Evolutionary conservation across 2,329 filamentous ascomycete genomes (phyloP).

Genomic region (Acephala macrosclerotiorum): DNA sequence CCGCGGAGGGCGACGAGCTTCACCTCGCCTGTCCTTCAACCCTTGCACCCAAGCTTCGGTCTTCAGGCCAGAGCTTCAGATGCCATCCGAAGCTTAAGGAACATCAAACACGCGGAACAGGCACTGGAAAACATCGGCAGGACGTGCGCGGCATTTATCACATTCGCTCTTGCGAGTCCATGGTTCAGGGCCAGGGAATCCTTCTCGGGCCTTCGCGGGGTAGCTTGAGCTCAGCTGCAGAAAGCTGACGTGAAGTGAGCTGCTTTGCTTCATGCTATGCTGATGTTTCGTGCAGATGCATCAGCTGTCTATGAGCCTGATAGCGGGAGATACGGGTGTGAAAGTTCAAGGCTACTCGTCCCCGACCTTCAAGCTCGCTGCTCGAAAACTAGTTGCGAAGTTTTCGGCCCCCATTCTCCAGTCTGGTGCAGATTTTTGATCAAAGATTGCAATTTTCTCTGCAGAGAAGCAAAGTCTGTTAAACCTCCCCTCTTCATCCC

Average conservation of each 20-base stretch:
- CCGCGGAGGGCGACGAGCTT: not conserved
- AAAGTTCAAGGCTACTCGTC: not conserved
- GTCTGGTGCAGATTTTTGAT: too few species aligned
- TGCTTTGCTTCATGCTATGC: not conserved
- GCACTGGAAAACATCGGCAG: not conserved
- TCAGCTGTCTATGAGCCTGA: not conserved
- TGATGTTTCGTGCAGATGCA: not conserved
- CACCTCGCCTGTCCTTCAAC: too few species aligned
- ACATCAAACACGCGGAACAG: not conserved
- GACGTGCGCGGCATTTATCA: slow-evolving; percentile 1
- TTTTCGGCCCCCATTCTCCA: too few species aligned
- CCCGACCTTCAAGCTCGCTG: too few species aligned
- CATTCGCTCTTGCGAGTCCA: not conserved
- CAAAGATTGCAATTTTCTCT: too few species aligned
- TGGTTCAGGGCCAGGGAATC: not conserved
- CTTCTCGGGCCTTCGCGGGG: not conserved
- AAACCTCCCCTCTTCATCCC: too few species aligned
- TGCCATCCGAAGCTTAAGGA: not conserved
- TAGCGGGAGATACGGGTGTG: not conserved
- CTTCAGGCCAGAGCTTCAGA: not conserved
- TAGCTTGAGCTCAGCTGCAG: not conserved
- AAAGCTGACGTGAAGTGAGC: not conserved
- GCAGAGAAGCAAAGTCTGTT: too few species aligned
- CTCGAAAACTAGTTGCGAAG: too few species aligned
- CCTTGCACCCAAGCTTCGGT: too few species aligned